Conservation (phyloP, 768 basidiomycete genomes). For the Suillus subaureus region DNA sequence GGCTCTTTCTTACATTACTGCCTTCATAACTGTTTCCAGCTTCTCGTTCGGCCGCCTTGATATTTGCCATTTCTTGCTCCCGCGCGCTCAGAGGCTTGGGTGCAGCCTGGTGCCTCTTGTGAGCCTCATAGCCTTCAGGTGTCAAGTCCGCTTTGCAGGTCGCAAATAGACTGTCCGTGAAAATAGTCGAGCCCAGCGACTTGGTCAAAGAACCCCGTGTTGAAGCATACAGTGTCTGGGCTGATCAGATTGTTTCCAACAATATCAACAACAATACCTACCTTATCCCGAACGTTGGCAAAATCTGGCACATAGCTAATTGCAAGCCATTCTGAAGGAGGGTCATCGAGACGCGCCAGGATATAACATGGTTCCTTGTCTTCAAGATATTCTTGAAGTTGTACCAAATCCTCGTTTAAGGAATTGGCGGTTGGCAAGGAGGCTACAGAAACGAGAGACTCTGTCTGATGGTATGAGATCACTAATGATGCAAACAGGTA, state of each 20-base stretch:
- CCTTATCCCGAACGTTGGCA: slow-evolving; percentile 84
- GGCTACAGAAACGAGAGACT: slow-evolving; percentile 65
- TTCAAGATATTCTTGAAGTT: slow-evolving; percentile 59
- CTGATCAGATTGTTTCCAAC: neutral
- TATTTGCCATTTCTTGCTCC: slow-evolving; percentile 80
- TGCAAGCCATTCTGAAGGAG: slow-evolving; percentile 67
- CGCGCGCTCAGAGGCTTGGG: slow-evolving; percentile 81
- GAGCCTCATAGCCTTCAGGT: slow-evolving; percentile 70
- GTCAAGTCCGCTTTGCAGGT: slow-evolving; percentile 70
- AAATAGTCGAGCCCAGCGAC: slow-evolving; percentile 71
- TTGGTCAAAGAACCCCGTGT: slow-evolving; percentile 70
- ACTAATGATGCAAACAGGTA: slow-evolving; percentile 10
- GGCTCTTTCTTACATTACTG: slow-evolving; percentile 55
- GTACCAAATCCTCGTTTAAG: slow-evolving; percentile 62
- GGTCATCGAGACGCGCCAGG: slow-evolving; percentile 63
- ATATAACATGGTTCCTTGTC: slow-evolving; percentile 74
- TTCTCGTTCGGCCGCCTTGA: slow-evolving; percentile 75
- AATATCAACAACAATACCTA: slow-evolving; percentile 25
- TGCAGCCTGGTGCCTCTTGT: slow-evolving; percentile 69
- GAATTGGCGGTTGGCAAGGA: slow-evolving; percentile 51
- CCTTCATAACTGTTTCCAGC: slow-evolving; percentile 58
- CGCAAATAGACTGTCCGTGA: slow-evolving; percentile 78
- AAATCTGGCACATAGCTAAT: slow-evolving; percentile 83
- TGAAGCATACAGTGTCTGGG: slow-evolving; percentile 88
- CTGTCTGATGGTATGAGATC: slow-evolving; percentile 43